Percentiles rank a stretch among this genome's conserved stretches.
Conservation (phyloP, 2,329 filamentous ascomycete genomes). For the Aspergillus awamori region DNA sequence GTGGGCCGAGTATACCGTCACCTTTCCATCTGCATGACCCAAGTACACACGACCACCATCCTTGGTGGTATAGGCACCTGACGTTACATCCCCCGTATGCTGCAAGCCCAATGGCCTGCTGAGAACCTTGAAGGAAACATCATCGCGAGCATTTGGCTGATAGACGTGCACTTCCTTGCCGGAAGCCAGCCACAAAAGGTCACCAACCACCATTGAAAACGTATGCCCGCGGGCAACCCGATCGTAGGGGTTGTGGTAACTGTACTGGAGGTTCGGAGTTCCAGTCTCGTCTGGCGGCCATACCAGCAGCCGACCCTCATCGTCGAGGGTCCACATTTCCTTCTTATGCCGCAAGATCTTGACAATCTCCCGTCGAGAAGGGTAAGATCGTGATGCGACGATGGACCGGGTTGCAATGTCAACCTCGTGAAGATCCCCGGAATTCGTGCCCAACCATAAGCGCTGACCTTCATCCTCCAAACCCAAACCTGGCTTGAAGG, state of each 20-base stretch:
- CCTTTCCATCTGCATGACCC: slow-evolving; percentile 89
- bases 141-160: slow-evolving; percentile 69
- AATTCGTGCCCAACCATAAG: slow-evolving; percentile 87
- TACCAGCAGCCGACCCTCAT: slow-evolving; percentile 80
- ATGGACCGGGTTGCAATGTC: slow-evolving; percentile 76
- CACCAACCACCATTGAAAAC: slow-evolving; percentile 84
- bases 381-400: slow-evolving; percentile 69
- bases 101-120: slow-evolving; percentile 70
- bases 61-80: slow-evolving; percentile 73
- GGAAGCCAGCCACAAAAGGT: slow-evolving; percentile 82
- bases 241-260: slow-evolving; percentile 68
- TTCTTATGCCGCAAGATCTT: slow-evolving; percentile 84
- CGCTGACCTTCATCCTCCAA: slow-evolving; percentile 78
- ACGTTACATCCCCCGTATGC: slow-evolving; percentile 82
- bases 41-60: slow-evolving; percentile 82
- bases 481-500: slow-evolving; percentile 80
- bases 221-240: slow-evolving; percentile 79
- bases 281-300: slow-evolving; percentile 80
- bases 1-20: slow-evolving; percentile 83
- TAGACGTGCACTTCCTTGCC: slow-evolving; percentile 89
- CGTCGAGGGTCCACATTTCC: slow-evolving; percentile 93
- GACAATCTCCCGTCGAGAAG: slow-evolving; percentile 76
- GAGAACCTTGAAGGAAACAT: slow-evolving; percentile 73
- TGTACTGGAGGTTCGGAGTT: slow-evolving; percentile 72
- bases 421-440: slow-evolving; percentile 85